phyloP scores from a whole-genome alignment of 768 basidiomycete genomes.

The Dioszegia aurantiaca region DNA sequence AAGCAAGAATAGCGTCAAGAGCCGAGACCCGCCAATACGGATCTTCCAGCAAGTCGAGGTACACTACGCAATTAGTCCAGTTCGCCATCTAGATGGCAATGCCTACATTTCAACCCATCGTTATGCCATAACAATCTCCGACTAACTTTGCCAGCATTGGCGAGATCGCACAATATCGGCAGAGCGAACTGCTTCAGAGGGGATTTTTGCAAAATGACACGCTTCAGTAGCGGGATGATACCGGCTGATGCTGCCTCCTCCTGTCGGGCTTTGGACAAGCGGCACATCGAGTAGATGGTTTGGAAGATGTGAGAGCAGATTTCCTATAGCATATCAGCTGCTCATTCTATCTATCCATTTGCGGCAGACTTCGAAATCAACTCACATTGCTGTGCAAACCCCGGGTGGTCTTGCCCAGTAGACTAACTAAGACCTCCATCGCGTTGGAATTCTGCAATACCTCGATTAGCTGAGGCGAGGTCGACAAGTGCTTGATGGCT shows the following conservation, averaged over 20 bases:
- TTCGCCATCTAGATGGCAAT: background rate
- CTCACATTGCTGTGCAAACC: conserved; percentile 77
- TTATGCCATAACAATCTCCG: conserved; percentile 88
- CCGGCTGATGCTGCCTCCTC: conserved; percentile 97
- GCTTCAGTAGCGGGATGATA: conserved; percentile 85
- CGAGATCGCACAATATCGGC: conserved; percentile 93
- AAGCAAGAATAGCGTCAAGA: conserved; percentile 82
- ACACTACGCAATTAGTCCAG: conserved; percentile 38
- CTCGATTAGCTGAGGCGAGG: conserved; percentile 84
- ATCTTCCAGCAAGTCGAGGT: conserved; percentile 50
- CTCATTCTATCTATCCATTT: too few relatives aligned
- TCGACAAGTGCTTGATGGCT: conserved; percentile 92
- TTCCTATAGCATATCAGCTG: conserved; percentile 60
- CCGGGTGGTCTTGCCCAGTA: conserved; percentile 74
- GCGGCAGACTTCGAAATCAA: too few relatives aligned
- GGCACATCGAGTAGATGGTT: conserved; percentile 92
- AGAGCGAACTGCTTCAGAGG: conserved; percentile 96
- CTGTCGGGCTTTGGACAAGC: conserved; percentile 87
- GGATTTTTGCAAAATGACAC: conserved; percentile 80
- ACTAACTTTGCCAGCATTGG: conserved; percentile 90
- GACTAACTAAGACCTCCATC: conserved; percentile 80
- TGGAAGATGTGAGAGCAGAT: conserved; percentile 96
- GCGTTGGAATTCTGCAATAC: conserved; percentile 94
- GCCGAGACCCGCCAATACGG: conserved; percentile 51
- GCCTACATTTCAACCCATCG: conserved; percentile 64